Evolutionary conservation across 495 filamentous ascomycete species (phyloP).

Genomic region (Neurospora sp.): DNA sequence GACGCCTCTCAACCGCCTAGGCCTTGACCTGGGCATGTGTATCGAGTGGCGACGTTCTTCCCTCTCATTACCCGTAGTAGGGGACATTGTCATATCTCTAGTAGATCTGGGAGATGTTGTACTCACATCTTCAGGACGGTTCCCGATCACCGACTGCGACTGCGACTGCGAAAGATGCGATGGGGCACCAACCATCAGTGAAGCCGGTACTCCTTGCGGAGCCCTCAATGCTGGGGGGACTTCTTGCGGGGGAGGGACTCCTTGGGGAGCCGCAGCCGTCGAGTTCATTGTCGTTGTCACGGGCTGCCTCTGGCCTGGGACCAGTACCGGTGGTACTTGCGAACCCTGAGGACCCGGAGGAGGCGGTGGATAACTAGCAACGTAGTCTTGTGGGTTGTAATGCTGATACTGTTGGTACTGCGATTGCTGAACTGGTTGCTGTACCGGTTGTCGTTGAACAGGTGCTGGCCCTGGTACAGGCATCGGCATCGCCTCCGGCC

Average conservation of each 20-base stretch:
- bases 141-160: background rate
- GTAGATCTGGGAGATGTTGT: slow-evolving; percentile 19
- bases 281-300: too few relatives aligned
- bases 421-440: background rate
- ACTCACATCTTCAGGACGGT: slow-evolving; percentile 30
- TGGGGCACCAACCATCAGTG: background rate
- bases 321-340: slow-evolving; percentile 1
- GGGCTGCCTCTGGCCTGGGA: too few relatives aligned
- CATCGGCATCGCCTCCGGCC: background rate
- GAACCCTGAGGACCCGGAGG: slow-evolving; percentile 20
- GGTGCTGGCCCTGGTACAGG: background rate
- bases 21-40: background rate
- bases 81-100: slow-evolving; percentile 10
- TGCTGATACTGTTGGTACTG: background rate
- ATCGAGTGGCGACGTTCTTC: slow-evolving; percentile 3
- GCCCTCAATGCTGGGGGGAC: slow-evolving; percentile 16
- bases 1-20: background rate
- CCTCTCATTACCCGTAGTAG: slow-evolving; percentile 10
- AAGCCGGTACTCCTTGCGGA: slow-evolving; percentile 15
- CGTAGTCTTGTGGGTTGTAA: slow-evolving; percentile 29
- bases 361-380: slow-evolving; percentile 20
- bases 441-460: background rate
- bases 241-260: slow-evolving; percentile 12
- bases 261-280: background rate
- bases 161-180: background rate